These are phyloP conservation scores for Antarctomyces pellizariae DNA, from an alignment of 495 filamentous ascomycete genomes.

Conservation along the genomic window DNA sequence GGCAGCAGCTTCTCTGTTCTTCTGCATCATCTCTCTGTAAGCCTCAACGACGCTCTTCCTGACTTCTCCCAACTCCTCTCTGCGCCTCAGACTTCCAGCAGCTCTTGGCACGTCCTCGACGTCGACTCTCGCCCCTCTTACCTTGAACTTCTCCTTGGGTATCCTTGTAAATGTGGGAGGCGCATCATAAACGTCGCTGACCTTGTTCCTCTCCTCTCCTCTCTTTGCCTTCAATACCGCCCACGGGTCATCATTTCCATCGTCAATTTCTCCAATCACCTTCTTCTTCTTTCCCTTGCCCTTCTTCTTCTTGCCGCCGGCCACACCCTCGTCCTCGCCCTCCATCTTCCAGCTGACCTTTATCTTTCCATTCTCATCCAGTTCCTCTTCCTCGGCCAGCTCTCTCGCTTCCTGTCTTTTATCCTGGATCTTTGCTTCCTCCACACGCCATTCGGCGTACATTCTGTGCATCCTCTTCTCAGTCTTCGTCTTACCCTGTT, in stretches of 20 bases:
- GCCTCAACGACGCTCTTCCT: slow-evolving; percentile 56
- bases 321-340: slow-evolving; percentile 7
- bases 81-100: slow-evolving; percentile 54
- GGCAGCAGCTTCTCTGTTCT: too few relatives aligned
- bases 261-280: slow-evolving; percentile 15
- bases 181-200: slow-evolving; percentile 62
- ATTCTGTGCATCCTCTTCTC: slow-evolving; percentile 64
- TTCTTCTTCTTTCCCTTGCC: slow-evolving; percentile 21
- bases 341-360: slow-evolving; percentile 30
- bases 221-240: slow-evolving; percentile 37
- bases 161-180: slow-evolving; percentile 49
- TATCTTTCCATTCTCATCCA: slow-evolving; percentile 31
- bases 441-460: slow-evolving; percentile 59
- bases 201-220: slow-evolving; percentile 29
- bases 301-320: slow-evolving; percentile 28
- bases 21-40: slow-evolving; percentile 61
- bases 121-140: slow-evolving; percentile 44
- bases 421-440: slow-evolving; percentile 30
- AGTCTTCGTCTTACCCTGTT: slow-evolving; percentile 42
- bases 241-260: slow-evolving; percentile 61
- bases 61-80: slow-evolving; percentile 60
- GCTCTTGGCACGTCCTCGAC: slow-evolving; percentile 51
- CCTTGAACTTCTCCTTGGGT: slow-evolving; percentile 46
- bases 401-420: slow-evolving; percentile 34
- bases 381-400: slow-evolving; percentile 38